These are phyloP conservation scores for Quercus gilva DNA, from an alignment of 306 rosid genomes.

Conservation along the genomic window DNA sequence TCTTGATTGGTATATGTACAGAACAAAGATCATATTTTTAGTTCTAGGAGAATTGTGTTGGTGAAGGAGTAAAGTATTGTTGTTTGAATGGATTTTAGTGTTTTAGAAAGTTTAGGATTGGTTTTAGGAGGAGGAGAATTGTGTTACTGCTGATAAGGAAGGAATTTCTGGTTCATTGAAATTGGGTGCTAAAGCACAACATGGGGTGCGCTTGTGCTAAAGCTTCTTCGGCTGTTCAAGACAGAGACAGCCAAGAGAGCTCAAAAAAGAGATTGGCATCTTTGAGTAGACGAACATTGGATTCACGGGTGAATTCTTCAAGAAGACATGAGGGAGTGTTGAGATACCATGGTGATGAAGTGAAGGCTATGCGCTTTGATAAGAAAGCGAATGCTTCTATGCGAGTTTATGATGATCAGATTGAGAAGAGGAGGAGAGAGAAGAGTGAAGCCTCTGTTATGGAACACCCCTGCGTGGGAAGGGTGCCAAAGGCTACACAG, in stretches of 20 bases:
- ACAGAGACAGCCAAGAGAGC: slow-evolving; percentile 58
- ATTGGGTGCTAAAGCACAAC: slow-evolving; percentile 8
- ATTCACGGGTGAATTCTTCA: slow-evolving; percentile 51
- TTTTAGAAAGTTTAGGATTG: not conserved
- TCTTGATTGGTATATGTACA: slow-evolving; percentile 29
- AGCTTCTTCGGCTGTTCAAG: slow-evolving; percentile 66
- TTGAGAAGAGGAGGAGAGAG: slow-evolving; percentile 46
- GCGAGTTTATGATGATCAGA: slow-evolving; percentile 40
- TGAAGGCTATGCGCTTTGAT: slow-evolving; percentile 45
- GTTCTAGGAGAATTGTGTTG: slow-evolving; percentile 21
- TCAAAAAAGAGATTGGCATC: slow-evolving; percentile 39
- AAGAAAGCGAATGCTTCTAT: slow-evolving; percentile 46
- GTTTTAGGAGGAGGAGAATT: not conserved
- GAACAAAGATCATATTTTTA: not conserved
- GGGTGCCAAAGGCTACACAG: slow-evolving; percentile 55
- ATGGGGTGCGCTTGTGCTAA: slow-evolving; percentile 77
- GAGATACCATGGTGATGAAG: slow-evolving; percentile 36
- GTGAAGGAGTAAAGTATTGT: slow-evolving; percentile 17
- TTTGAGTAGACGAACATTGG: slow-evolving; percentile 36
- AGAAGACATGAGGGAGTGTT: slow-evolving; percentile 51
- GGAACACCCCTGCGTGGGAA: slow-evolving; percentile 53
- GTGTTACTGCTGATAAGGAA: not conserved
- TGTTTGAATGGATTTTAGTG: not conserved
- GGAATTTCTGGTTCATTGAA: slow-evolving; percentile 13
- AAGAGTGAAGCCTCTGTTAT: slow-evolving; percentile 29